Conservation (phyloP, 495 filamentous ascomycete species). For the Penicillium daleae region DNA sequence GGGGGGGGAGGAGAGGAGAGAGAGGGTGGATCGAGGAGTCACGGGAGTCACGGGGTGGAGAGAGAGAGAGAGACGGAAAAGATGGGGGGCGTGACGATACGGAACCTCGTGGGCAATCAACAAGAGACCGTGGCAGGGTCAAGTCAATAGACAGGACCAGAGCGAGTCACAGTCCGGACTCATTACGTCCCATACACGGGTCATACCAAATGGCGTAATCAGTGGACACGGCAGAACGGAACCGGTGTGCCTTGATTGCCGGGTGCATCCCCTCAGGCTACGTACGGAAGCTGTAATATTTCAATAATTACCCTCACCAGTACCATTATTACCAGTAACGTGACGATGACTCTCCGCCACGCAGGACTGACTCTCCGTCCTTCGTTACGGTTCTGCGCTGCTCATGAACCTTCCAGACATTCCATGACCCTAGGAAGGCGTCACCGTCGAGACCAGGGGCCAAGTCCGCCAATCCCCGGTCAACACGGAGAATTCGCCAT, state of each 20-base stretch:
- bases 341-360: constrained; percentile 9
- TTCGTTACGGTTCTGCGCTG: background rate
- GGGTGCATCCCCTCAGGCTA: background rate
- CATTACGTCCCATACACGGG: too few relatives aligned
- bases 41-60: constrained; percentile 35
- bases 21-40: constrained; percentile 22
- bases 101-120: constrained; percentile 19
- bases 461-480: background rate
- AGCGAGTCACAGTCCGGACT: too few relatives aligned
- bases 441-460: constrained; percentile 10
- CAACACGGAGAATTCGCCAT: constrained; percentile 4
- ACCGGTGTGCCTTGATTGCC: background rate
- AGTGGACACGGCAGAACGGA: background rate
- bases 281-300: background rate
- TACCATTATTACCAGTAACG: background rate
- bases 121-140: constrained; percentile 24
- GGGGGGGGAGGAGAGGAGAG: constrained; percentile 19
- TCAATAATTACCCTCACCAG: background rate
- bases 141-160: too few relatives aligned
- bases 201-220: background rate
- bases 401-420: constrained; percentile 41
- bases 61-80: constrained; percentile 21
- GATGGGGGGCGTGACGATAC: constrained; percentile 6
- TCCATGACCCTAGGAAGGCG: constrained; percentile 28
- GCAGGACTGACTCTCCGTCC: constrained; percentile 12